Evolutionary conservation across 768 basidiomycete species (phyloP), one percentile per base, ranked within the genome.

Genomic region (Termitomyces eurrhizus): DNA sequence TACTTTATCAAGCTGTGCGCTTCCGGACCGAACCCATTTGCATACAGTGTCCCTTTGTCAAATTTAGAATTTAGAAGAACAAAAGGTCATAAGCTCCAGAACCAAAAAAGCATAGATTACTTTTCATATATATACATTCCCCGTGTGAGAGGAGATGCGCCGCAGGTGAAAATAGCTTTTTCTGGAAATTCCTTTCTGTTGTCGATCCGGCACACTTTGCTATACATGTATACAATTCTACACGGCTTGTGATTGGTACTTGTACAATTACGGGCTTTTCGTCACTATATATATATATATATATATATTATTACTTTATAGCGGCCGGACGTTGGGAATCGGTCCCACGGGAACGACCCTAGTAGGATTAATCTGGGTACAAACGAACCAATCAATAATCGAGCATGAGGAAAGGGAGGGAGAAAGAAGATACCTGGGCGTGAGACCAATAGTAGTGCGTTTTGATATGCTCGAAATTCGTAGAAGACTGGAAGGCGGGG

Each of bases 401-500:
- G 42, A 33, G 55, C 26, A 45, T 32, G 14, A 45, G 53, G 21
- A 6, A 54, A 6, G 36, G 36, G 21, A 3, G 33, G 6, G 16
- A 8, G 9, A 45, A 12, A 2, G 29, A 13, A 29, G 4, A 33
- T 60, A 85, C 83, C 60, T 68, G 59, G 2, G 74, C 41, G 60
- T 85, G 85, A 42, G 83, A 84, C 85, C 86, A 88, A 64, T 84
- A 90, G 66, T 90, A 90, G 67, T 85, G 82, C 1, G 80, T 83
- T 74, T 90, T 90, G 77, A 92, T 91, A 73, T 97, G 95, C 16
- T 91, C 84, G 69, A 98, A 98, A 69, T 95, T 79, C 42, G 95
- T 95, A 18, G 88, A 86, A 7, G 85, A 82, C 72, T 87, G 86
- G 85, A 99, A 98, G 5, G 93, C 93, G 0, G 87, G 74, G 66